Base-by-base conservation (phyloP, 2,329 filamentous ascomycete species). In the Aspergillus persii region DNA sequence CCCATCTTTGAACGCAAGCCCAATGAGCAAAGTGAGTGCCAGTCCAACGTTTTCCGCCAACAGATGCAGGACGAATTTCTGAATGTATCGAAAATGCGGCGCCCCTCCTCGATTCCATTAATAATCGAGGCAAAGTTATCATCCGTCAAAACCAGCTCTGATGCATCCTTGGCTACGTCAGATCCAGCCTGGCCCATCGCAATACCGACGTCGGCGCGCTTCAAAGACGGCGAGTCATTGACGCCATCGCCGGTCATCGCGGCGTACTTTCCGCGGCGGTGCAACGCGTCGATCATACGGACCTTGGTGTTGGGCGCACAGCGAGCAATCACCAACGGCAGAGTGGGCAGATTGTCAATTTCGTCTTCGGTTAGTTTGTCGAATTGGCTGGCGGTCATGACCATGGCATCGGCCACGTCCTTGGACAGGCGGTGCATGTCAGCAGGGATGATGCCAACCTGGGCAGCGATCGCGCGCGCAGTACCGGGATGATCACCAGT, bases 181-280 rank as follows among this genome's bases (percentile, higher is more conserved):
- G 89, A 92, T 1, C 91, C 91, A 3, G 88, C 86, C 73, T 84
- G 77, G 18, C 91, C 91, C 91, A 96, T 96, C 50, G 91, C 91
- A 65, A 95, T 96, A 66, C 90, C 91, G 11, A 96, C 91, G 71
- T 96, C 92, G 6, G 91, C 89, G 27, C 85, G 84, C 64, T 91
- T 91, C 44, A 96, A 80, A 2, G 90, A 92, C 0, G 91, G 91
- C 3, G 90, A 90, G 71, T 96, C 91, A 70, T 96, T 96, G 63
- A 95, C 91, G 57, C 92, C 91, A 64, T 96, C 92, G 66, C 92
- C 92, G 30, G 91, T 96, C 91, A 96, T 95, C 57, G 91, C 91
- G 71, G 89, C 91, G 74, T 90, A 94, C 9, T 83, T 82, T 15
- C 86, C 84, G 46, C 91, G 86, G 27, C 75, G 70, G 54, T 77